Conservation (phyloP, 1,139 yeast species). For the Wickerhamomyces sp. region DNA sequence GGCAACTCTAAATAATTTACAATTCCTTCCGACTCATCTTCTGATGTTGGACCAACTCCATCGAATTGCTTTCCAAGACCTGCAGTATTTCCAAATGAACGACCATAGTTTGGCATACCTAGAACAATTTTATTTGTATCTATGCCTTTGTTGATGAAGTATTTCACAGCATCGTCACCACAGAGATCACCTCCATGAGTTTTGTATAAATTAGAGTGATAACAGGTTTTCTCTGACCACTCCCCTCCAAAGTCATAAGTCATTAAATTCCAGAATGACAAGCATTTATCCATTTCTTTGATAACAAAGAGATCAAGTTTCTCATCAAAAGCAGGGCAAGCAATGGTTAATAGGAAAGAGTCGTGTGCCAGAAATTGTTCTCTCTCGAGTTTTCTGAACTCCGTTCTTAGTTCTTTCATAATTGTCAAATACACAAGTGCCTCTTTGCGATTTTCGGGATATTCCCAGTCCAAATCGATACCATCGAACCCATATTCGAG, state of each 20-base stretch:
- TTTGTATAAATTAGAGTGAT: conserved; percentile 64
- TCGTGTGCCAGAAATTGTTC: conserved; percentile 21
- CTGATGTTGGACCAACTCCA: conserved; percentile 42
- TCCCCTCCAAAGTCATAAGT: conserved; percentile 81
- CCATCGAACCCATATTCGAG: conserved; percentile 73
- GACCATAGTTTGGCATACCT: conserved; percentile 89
- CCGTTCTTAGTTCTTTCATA: conserved; percentile 37
- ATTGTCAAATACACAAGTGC: conserved; percentile 42
- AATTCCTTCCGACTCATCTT: conserved; percentile 43
- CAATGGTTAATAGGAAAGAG: conserved; percentile 55
- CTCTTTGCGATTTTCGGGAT: conserved; percentile 50
- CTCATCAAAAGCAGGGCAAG: conserved; percentile 66
- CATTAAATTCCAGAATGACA: conserved; percentile 83
- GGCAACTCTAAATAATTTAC: conserved; percentile 55
- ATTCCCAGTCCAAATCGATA: conserved; percentile 94
- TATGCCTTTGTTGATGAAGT: conserved; percentile 41
- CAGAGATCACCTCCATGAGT: conserved; percentile 40
- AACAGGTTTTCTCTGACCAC: conserved; percentile 62
- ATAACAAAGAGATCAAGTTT: conserved; percentile 41
- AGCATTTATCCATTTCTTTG: conserved; percentile 46
- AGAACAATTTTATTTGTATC: conserved; percentile 51
- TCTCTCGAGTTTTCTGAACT: conserved; percentile 36
- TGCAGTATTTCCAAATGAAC: conserved; percentile 51
- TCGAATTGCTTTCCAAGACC: conserved; percentile 41
- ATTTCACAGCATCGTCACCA: conserved; percentile 44